These are phyloP conservation scores for Trametes coccinea DNA, from an alignment of 768 basidiomycete species.

Conservation along the genomic window DNA sequence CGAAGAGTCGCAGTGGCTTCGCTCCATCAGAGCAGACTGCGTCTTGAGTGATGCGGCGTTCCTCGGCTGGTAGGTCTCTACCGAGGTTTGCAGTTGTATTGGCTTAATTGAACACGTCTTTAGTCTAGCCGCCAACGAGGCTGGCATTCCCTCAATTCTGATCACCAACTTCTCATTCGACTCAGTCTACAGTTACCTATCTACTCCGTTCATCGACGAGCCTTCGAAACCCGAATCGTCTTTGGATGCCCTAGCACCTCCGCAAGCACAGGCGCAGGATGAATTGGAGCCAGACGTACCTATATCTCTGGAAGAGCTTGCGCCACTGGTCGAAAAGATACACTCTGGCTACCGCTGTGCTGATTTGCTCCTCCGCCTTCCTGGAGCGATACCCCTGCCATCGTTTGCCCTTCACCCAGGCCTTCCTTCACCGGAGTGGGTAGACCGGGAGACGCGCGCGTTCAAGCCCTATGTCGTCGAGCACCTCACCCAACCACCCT, in stretches of 20 bases:
- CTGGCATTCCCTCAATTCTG: constrained; percentile 66
- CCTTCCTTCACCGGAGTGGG: constrained; percentile 67
- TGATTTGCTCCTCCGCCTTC: constrained; percentile 67
- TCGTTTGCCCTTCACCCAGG: constrained; percentile 55
- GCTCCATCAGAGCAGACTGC: constrained; percentile 48
- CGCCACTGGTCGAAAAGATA: constrained; percentile 65
- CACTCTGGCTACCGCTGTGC: constrained; percentile 68
- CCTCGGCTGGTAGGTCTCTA: constrained; percentile 61
- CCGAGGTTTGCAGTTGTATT: not conserved
- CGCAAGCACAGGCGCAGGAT: not conserved
- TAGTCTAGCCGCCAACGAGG: constrained; percentile 65
- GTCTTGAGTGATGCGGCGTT: constrained; percentile 80
- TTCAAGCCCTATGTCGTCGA: constrained; percentile 49
- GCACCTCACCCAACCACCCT: constrained; percentile 39
- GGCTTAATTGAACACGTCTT: not conserved
- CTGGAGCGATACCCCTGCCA: constrained; percentile 76
- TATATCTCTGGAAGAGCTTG: constrained; percentile 47
- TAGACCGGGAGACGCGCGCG: constrained; percentile 46
- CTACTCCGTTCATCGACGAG: constrained; percentile 53
- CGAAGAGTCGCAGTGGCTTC: constrained; percentile 61
- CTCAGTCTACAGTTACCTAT: constrained; percentile 77
- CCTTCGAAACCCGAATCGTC: constrained; percentile 9
- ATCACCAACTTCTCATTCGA: constrained; percentile 87
- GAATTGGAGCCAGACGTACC: constrained; percentile 53
- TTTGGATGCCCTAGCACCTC: not conserved